phyloP scores from a whole-genome alignment of 2,329 filamentous ascomycete genomes.

The Fusarium sp. region DNA sequence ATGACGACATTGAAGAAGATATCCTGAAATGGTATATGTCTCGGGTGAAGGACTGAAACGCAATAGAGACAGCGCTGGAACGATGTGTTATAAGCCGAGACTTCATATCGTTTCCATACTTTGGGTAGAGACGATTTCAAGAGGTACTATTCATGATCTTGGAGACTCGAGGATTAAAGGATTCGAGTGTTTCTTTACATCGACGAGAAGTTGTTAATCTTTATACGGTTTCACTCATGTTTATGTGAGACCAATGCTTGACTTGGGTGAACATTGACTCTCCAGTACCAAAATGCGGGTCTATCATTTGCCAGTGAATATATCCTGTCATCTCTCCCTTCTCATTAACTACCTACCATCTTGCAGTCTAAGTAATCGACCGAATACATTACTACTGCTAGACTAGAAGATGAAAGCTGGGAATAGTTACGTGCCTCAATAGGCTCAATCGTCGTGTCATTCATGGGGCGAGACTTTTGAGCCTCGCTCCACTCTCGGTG shows the following conservation, averaged over 20 bases:
- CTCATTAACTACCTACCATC: no score
- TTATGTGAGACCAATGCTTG: no score
- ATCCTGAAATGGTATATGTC: constrained; percentile 31
- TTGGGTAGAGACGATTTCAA: background rate
- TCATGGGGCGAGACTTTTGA: constrained; percentile 22
- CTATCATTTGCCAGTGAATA: no score
- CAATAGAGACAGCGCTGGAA: constrained; percentile 34
- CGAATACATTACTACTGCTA: background rate
- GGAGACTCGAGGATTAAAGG: background rate
- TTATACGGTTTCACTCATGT: no score
- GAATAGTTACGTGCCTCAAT: constrained; percentile 15
- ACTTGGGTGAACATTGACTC: no score
- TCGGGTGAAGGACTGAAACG: constrained; percentile 34
- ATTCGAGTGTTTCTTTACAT: background rate
- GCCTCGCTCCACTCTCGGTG: constrained; percentile 24
- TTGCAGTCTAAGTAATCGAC: no score
- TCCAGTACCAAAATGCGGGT: no score
- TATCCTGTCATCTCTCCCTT: no score
- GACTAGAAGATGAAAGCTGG: background rate
- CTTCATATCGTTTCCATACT: constrained; percentile 12
- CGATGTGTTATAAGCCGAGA: constrained; percentile 3
- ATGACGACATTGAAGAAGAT: background rate
- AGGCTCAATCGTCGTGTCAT: constrained; percentile 12
- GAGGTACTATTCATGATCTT: background rate
- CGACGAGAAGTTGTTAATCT: no score